These are phyloP conservation scores for Xylaria curta DNA, from an alignment of 495 filamentous ascomycete genomes.

Conservation along the genomic window DNA sequence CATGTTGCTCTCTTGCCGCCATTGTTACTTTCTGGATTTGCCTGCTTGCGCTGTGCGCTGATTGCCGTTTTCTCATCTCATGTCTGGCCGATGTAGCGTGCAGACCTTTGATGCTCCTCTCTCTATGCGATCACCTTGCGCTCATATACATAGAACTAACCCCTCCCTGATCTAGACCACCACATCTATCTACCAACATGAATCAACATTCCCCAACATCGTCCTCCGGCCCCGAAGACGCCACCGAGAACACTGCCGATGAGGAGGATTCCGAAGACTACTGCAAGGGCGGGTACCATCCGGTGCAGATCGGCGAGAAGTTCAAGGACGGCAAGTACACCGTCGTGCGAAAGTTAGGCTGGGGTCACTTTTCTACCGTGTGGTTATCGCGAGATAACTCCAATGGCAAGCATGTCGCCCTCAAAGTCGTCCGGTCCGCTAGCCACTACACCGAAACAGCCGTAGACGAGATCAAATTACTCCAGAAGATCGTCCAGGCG, in stretches of 20 bases:
- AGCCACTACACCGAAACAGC: slow-evolving; percentile 99
- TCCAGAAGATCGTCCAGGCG: slow-evolving; percentile 94
- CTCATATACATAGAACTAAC: slow-evolving; percentile 28
- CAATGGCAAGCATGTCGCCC: slow-evolving; percentile 90
- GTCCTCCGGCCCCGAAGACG: slow-evolving; percentile 81
- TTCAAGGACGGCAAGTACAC: slow-evolving; percentile 99
- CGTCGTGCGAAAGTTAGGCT: slow-evolving; percentile 94
- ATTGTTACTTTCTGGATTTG: slow-evolving; percentile 20
- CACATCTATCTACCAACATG: slow-evolving; percentile 48
- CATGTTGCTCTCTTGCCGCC: slow-evolving; percentile 11
- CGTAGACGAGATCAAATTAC: slow-evolving; percentile 97
- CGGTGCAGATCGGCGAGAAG: slow-evolving; percentile 88
- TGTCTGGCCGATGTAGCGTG: slow-evolving; percentile 1
- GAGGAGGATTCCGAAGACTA: slow-evolving; percentile 99
- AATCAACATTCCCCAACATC: slow-evolving; percentile 76
- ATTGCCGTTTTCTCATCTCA: not conserved
- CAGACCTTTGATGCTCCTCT: slow-evolving; percentile 12
- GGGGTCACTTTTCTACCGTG: slow-evolving; percentile 99
- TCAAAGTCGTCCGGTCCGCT: slow-evolving; percentile 96
- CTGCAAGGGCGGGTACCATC: slow-evolving; percentile 98
- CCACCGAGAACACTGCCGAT: slow-evolving; percentile 90
- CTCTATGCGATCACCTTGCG: slow-evolving; percentile 23
- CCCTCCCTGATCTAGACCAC: slow-evolving; percentile 35
- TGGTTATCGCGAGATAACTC: slow-evolving; percentile 95
- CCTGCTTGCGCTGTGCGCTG: slow-evolving; percentile 24